Conservation (phyloP, 2,329 filamentous ascomycete species). For the Tetracladium maxilliforme region DNA sequence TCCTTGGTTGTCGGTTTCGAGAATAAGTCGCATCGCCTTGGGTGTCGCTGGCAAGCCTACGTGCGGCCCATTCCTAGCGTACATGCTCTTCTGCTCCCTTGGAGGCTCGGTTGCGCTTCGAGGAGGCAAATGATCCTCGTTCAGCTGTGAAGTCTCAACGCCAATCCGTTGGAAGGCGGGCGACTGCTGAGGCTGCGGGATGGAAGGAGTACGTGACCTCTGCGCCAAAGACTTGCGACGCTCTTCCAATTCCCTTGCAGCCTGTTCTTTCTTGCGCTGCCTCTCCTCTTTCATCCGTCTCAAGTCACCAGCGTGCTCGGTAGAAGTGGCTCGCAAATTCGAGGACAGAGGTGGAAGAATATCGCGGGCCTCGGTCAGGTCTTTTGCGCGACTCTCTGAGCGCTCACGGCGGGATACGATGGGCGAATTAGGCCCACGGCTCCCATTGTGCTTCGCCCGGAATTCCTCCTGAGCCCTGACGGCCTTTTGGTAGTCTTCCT, state of each 20-base stretch:
- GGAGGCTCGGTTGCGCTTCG: conserved; percentile 55
- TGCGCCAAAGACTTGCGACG: conserved; percentile 72
- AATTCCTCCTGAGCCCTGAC: conserved; percentile 39
- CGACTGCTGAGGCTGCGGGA: conserved; percentile 56
- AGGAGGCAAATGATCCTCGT: conserved; percentile 23
- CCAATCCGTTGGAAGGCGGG: conserved; percentile 12
- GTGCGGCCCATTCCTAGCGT: conserved; percentile 27
- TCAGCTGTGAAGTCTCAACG: conserved; percentile 6
- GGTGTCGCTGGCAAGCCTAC: conserved; percentile 84
- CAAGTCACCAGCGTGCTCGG: conserved; percentile 36
- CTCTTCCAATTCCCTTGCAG: conserved; percentile 77
- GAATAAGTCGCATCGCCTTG: conserved; percentile 77
- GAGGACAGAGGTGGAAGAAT: conserved; percentile 14
- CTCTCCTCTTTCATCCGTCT: conserved; percentile 42
- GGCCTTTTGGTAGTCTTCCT: conserved; percentile 48
- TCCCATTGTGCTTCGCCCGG: conserved; percentile 16
- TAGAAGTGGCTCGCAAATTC: conserved; percentile 21
- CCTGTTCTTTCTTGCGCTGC: conserved; percentile 55
- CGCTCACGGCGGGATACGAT: conserved; percentile 14
- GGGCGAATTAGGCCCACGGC: too few relatives aligned
- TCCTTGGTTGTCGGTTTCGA: too few relatives aligned
- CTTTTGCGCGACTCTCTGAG: conserved; percentile 13
- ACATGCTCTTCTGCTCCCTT: conserved; percentile 25
- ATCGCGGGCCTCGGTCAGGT: conserved; percentile 9
- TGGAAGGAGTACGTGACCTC: conserved; percentile 63